These are phyloP conservation scores for Hygrophorus pudorinus DNA, from an alignment of 768 basidiomycete species.

Conservation along the genomic window DNA sequence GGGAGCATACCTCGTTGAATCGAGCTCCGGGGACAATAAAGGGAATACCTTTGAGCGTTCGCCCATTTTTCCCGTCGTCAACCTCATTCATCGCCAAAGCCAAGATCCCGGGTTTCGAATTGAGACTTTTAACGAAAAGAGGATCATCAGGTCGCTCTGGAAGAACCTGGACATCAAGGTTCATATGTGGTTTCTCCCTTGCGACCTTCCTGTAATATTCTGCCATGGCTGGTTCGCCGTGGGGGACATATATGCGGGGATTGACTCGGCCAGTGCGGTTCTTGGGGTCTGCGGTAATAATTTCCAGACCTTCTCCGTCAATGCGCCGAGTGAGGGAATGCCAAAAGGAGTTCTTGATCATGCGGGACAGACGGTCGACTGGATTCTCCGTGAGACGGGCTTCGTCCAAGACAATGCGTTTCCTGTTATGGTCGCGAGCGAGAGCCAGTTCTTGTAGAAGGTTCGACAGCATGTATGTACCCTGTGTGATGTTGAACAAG, in stretches of 20 bases:
- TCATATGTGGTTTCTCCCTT: slow-evolving; percentile 85
- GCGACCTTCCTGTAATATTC: slow-evolving; percentile 93
- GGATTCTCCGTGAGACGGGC: slow-evolving; percentile 96
- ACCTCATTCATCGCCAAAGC: slow-evolving; percentile 94
- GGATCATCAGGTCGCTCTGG: slow-evolving; percentile 85
- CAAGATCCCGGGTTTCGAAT: slow-evolving; percentile 88
- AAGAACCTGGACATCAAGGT: slow-evolving; percentile 85
- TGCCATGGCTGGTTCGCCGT: slow-evolving; percentile 88
- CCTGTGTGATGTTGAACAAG: slow-evolving; percentile 34
- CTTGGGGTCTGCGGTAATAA: slow-evolving; percentile 97
- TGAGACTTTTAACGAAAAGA: slow-evolving; percentile 82
- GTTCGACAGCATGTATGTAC: slow-evolving; percentile 99
- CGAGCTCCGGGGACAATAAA: slow-evolving; percentile 96
- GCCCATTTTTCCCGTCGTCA: slow-evolving; percentile 67
- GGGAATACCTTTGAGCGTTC: slow-evolving; percentile 84
- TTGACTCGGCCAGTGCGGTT: slow-evolving; percentile 86
- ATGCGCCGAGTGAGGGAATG: slow-evolving; percentile 93
- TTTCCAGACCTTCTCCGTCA: slow-evolving; percentile 94
- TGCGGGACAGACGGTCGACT: slow-evolving; percentile 89
- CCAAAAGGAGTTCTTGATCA: slow-evolving; percentile 99
- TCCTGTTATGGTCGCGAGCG: slow-evolving; percentile 88
- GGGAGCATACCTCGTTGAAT: slow-evolving; percentile 71
- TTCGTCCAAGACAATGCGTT: slow-evolving; percentile 97
- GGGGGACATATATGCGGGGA: slow-evolving; percentile 90
- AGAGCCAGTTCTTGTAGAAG: slow-evolving; percentile 97